Evolutionary conservation across 78 protist species (phyloP).

Genomic region (Polysphondylium violaceum): DNA sequence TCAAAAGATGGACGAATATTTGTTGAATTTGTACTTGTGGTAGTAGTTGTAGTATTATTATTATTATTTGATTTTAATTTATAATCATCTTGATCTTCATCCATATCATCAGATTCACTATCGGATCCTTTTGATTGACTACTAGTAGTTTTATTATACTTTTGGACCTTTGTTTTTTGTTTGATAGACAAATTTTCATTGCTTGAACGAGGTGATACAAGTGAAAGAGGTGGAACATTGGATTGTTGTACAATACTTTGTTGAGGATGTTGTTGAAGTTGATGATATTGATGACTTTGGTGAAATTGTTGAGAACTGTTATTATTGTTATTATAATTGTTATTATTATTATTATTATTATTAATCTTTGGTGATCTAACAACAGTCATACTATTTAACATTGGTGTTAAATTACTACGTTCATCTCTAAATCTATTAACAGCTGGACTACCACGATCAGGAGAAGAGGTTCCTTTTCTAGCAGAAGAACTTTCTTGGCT

Average conservation of each 20-base stretch:
- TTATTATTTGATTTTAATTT: too few species aligned
- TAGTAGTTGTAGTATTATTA: too few species aligned
- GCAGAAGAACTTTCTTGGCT: neutral
- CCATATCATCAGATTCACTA: neutral
- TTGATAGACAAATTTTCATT: too few species aligned
- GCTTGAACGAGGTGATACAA: too few species aligned
- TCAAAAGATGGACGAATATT: neutral
- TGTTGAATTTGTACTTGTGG: neutral
- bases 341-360: neutral
- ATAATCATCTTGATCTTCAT: too few species aligned
- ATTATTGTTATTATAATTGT: too few species aligned
- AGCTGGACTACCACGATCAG: neutral
- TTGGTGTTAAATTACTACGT: constrained; percentile 1
- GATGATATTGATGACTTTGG: neutral
- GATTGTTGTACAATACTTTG: too few species aligned
- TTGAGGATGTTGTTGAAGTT: too few species aligned
- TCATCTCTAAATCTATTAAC: neutral
- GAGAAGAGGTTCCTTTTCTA: neutral
- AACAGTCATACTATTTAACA: constrained; percentile 2
- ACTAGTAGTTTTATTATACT: too few species aligned
- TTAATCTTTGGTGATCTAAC: constrained; percentile 15
- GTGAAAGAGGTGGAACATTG: too few species aligned
- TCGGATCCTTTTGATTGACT: neutral
- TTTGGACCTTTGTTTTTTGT: too few species aligned
- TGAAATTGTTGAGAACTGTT: neutral